phyloP scores from a whole-genome alignment of 768 basidiomycete species.

The Tylopilus plumbeoviolaceoides region DNA sequence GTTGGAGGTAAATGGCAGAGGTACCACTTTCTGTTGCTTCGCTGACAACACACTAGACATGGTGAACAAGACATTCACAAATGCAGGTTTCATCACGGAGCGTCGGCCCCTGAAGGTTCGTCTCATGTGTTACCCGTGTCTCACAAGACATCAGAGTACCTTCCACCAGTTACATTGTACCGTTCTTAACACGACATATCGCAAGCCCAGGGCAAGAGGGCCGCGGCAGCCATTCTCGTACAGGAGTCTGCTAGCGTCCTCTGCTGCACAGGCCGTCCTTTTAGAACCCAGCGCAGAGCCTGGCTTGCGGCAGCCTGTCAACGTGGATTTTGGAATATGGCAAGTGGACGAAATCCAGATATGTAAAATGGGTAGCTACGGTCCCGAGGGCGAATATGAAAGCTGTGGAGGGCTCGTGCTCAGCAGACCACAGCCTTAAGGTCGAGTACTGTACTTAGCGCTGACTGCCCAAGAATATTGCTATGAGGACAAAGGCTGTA shows the following conservation, averaged over 20 bases:
- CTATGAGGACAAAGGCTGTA: conserved; percentile 6
- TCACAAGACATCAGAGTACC: background rate
- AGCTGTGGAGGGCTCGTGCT: conserved; percentile 32
- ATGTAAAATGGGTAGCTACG: conserved; percentile 69
- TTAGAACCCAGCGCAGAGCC: background rate
- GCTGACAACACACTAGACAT: conserved; percentile 33
- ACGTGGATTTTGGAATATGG: conserved; percentile 52
- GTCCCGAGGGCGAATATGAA: conserved; percentile 59
- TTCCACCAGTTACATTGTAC: conserved; percentile 44
- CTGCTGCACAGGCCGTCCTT: conserved; percentile 10
- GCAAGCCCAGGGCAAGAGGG: conserved; percentile 31
- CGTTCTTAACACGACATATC: conserved; percentile 45
- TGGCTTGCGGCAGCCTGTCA: conserved; percentile 21
- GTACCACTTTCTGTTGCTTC: background rate
- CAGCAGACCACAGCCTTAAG: background rate
- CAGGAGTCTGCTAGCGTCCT: conserved; percentile 31
- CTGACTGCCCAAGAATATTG: no score
- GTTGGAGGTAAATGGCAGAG: conserved; percentile 34
- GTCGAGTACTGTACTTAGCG: background rate
- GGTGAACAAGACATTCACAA: conserved; percentile 37
- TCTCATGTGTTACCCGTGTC: background rate
- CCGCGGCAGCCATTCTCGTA: conserved; percentile 42
- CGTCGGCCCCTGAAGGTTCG: conserved; percentile 49
- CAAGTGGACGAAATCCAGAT: conserved; percentile 55
- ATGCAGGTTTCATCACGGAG: conserved; percentile 43